Evolutionary conservation across 1,284 basidiomycete genomes (phyloP).

Genomic region (Fistulina hepatica): DNA sequence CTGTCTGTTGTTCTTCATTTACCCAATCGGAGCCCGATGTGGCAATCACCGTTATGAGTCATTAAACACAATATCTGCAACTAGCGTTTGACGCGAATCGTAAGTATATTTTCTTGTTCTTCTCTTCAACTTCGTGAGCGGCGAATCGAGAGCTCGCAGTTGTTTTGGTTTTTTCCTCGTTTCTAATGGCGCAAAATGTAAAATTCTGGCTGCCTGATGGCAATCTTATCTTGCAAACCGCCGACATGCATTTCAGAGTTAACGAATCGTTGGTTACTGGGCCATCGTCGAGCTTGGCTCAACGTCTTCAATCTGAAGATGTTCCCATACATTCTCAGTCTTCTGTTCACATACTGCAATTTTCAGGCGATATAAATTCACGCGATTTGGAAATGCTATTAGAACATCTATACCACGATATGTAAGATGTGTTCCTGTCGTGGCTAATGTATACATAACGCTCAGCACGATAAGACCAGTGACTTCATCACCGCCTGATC

Average conservation of each 20-base stretch:
- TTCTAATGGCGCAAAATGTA: conserved; percentile 23
- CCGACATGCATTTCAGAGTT: conserved; percentile 38
- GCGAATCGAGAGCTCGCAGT: no score
- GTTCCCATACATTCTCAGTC: background rate
- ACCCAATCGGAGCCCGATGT: no score
- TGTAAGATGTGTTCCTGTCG: conserved; percentile 31
- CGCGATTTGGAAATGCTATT: conserved; percentile 49
- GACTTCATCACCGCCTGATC: conserved; percentile 31
- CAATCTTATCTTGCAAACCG: conserved; percentile 37
- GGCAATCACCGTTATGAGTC: no score
- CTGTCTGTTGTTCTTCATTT: no score
- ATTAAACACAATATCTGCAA: no score
- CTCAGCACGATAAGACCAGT: conserved; percentile 22
- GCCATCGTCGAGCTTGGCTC: conserved; percentile 35
- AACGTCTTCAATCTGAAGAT: background rate
- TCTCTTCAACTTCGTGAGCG: no score
- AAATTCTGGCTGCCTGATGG: conserved; percentile 57
- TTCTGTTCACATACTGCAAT: conserved; percentile 9
- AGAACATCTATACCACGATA: conserved; percentile 52
- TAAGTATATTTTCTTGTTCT: no score
- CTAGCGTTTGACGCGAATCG: no score
- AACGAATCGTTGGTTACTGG: conserved; percentile 40
- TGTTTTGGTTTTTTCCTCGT: background rate
- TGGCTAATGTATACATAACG: background rate
- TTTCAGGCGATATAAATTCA: conserved; percentile 27